Percentiles rank a stretch among this genome's conserved stretches.
Conservation (phyloP, 352 stramenopile species). For the Phytopythium cucurbitacearum region DNA sequence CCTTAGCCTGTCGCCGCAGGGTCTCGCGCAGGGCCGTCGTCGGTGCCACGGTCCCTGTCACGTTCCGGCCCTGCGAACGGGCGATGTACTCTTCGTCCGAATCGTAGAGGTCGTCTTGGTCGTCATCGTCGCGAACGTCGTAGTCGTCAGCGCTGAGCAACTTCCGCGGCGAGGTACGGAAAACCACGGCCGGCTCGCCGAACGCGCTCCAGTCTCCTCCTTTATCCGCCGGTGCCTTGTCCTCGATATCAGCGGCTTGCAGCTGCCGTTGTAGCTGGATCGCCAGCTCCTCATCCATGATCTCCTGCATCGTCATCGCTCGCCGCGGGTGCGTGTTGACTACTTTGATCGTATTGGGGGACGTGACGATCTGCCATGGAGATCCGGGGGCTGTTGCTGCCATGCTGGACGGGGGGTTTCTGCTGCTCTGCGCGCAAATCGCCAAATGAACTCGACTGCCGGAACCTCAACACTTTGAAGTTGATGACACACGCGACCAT, state of each 20-base stretch:
- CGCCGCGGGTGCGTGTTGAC: too few relatives aligned
- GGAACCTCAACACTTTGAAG: too few relatives aligned
- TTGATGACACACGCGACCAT: too few relatives aligned
- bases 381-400: too few relatives aligned
- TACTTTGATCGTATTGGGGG: too few relatives aligned
- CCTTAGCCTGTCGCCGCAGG: conserved; percentile 30
- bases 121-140: conserved; percentile 4
- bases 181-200: conserved; percentile 4
- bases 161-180: background rate
- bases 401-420: too few relatives aligned
- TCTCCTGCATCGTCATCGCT: conserved; percentile 39
- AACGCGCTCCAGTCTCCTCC: conserved; percentile 15
- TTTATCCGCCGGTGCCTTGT: background rate
- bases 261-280: conserved; percentile 26
- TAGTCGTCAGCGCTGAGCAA: conserved; percentile 7
- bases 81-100: conserved; percentile 15
- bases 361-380: too few relatives aligned
- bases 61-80: conserved; percentile 6
- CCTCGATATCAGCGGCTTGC: background rate
- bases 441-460: too few relatives aligned
- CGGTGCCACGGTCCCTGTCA: conserved; percentile 2
- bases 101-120: conserved; percentile 18
- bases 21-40: conserved; percentile 29
- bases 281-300: conserved; percentile 63
- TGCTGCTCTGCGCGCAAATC: too few relatives aligned